Conservation (phyloP, 208 protist genomes). For the Leishmania guyanensis region DNA sequence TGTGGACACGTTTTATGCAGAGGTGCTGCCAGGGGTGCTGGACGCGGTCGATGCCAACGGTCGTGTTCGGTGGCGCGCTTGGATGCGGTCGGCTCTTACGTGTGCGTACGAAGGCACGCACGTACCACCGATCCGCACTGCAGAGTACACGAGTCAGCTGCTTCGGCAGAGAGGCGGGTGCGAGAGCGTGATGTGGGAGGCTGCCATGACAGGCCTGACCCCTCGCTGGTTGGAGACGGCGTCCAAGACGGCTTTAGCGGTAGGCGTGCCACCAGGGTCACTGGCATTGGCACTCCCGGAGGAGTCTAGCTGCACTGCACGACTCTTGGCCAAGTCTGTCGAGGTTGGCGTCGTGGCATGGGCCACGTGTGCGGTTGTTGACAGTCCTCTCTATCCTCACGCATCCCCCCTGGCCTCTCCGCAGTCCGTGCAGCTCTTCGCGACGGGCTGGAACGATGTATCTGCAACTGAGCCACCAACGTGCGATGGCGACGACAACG, state of each 20-base stretch:
- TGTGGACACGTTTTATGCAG: slow-evolving; percentile 49
- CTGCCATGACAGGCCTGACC: slow-evolving; percentile 51
- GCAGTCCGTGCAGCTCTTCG: slow-evolving; percentile 37
- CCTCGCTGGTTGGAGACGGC: slow-evolving; percentile 84
- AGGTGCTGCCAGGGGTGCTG: slow-evolving; percentile 30
- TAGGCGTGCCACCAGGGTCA: slow-evolving; percentile 44
- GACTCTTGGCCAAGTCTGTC: slow-evolving; percentile 48
- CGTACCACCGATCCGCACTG: slow-evolving; percentile 67
- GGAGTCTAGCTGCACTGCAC: slow-evolving; percentile 21
- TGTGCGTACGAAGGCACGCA: slow-evolving; percentile 82
- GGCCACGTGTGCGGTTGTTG: slow-evolving; percentile 38
- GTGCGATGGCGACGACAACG: neutral
- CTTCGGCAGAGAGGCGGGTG: slow-evolving; percentile 49
- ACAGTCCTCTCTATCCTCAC: slow-evolving; percentile 32
- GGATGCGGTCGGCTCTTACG: slow-evolving; percentile 79
- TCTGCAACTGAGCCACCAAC: neutral
- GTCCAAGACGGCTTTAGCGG: slow-evolving; percentile 68
- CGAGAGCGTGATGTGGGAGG: slow-evolving; percentile 62
- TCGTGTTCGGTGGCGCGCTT: slow-evolving; percentile 56
- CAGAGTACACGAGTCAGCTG: slow-evolving; percentile 60
- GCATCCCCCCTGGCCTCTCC: slow-evolving; percentile 31
- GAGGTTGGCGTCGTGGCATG: slow-evolving; percentile 50
- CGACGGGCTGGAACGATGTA: slow-evolving; percentile 46
- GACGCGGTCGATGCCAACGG: slow-evolving; percentile 11
- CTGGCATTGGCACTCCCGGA: slow-evolving; percentile 57